These are phyloP conservation scores for Theobroma grandiflorum DNA, from an alignment of 441 rosid genomes.

Conservation along the genomic window DNA sequence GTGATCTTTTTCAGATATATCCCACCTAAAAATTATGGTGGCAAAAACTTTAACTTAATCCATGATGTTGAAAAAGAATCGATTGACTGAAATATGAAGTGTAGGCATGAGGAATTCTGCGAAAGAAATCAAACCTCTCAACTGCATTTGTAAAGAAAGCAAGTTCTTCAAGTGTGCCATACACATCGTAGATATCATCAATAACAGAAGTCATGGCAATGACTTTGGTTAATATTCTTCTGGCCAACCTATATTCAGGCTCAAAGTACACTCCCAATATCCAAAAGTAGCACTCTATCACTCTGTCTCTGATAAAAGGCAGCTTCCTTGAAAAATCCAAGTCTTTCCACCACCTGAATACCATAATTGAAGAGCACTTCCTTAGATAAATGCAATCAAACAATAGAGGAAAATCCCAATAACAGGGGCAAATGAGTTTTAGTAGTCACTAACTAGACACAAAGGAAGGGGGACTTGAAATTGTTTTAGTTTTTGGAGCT, in stretches of 20 bases:
- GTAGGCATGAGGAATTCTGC: background rate
- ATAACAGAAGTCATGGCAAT: slow-evolving; percentile 18
- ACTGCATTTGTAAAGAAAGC: slow-evolving; percentile 30
- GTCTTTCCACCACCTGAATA: slow-evolving; percentile 32
- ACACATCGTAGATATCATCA: slow-evolving; percentile 40
- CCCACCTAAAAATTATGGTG: slow-evolving; percentile 28
- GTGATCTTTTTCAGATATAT: slow-evolving; percentile 21
- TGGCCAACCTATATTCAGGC: slow-evolving; percentile 12
- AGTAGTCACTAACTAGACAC: background rate
- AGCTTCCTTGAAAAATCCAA: slow-evolving; percentile 21
- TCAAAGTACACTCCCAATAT: slow-evolving; percentile 26
- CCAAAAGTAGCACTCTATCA: slow-evolving; percentile 36
- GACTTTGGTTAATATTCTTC: slow-evolving; percentile 22
- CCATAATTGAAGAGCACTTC: background rate
- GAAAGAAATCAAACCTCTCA: slow-evolving; percentile 27
- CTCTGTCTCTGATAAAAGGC: slow-evolving; percentile 26
- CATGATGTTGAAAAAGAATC: background rate
- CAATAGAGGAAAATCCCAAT: background rate
- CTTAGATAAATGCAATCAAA: background rate
- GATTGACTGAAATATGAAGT: too few relatives aligned
- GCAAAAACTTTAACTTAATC: background rate
- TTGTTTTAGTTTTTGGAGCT: background rate
- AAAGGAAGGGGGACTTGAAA: background rate
- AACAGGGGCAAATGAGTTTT: too few relatives aligned
- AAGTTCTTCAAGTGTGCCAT: slow-evolving; percentile 37